Evolutionary conservation across 305 asterid genomes (phyloP), one percentile per base, ranked within the genome.

Genomic region (Withania somnifera): DNA sequence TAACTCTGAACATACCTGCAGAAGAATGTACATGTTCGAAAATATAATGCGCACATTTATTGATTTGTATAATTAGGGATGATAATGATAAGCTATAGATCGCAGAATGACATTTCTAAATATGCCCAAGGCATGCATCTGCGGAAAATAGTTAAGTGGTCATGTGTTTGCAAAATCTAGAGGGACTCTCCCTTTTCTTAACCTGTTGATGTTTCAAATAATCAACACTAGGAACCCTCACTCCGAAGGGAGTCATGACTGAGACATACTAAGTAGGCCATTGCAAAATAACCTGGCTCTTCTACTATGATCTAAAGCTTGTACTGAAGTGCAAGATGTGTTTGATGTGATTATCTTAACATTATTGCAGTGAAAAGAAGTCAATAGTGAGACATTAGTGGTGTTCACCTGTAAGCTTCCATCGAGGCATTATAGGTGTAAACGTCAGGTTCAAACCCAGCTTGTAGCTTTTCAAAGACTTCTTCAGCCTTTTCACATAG

Each of bases 391-490:
- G 26, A 26, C 0, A 1, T 63, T 71, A 6, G 56, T 13, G 71
- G 13, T 13, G 45, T 86, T 50, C 34, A 94, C 98, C 97, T 91
- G 88, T 95, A 95, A 84, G 97, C 93, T 88, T 91, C 98, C 96
- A 95, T 92, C 80, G 93, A 97, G 83, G 98, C 98, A 73, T 94
- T 94, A 83, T 91, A 94, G 82, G 92, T 93, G 81, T 95, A 95
- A 50, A 87, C 97, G 79, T 95, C 98, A 64, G 98, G 98, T 88
- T 92, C 98, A 69, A 86, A 84, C 36, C 97, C 98, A 81, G 92
- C 95, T 88, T 95, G 98, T 84, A 95, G 82, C 82, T 86, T 87
- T 84, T 95, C 98, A 30, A 95, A 95, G 75, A 91, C 83, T 86
- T 92, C 97, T 89, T 93, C 98, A 15, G 97, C 97, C 54, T 95